Percentiles rank a stretch among this genome's conserved stretches.
These are phyloP conservation scores for Penicillium sp. DNA, from an alignment of 2,329 filamentous ascomycete genomes.

Conservation along the genomic window DNA sequence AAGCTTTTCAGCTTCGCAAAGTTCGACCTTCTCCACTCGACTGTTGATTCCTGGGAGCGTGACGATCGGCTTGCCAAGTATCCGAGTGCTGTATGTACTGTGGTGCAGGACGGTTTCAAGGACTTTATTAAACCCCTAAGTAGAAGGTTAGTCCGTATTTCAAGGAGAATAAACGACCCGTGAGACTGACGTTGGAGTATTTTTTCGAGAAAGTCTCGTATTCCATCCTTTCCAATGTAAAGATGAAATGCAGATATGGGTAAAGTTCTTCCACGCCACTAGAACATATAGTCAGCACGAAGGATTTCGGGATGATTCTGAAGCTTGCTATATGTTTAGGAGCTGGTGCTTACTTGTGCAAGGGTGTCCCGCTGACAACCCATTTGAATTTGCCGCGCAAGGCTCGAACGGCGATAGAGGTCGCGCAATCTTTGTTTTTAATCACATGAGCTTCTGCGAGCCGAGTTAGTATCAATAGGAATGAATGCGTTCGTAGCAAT, in stretches of 20 bases:
- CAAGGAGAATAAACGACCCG: not conserved
- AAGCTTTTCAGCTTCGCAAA: not conserved
- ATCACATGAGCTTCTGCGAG: conserved; percentile 29
- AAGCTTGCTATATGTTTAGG: too few relatives aligned
- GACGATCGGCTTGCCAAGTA: not conserved
- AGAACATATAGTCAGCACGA: not conserved
- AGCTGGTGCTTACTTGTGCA: conserved; percentile 28
- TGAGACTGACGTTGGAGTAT: conserved; percentile 18
- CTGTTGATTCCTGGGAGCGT: not conserved
- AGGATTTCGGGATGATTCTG: not conserved
- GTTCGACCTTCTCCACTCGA: not conserved
- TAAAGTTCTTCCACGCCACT: conserved; percentile 33
- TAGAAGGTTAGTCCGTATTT: not conserved
- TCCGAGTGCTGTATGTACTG: not conserved
- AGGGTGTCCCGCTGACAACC: conserved; percentile 34
- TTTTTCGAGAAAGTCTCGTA: conserved; percentile 21
- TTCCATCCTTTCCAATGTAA: conserved; percentile 21
- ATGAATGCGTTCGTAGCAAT: not conserved
- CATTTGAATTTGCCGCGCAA: conserved; percentile 32
- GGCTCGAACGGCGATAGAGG: conserved; percentile 30
- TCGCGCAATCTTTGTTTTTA: conserved; percentile 29
- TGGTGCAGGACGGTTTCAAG: not conserved
- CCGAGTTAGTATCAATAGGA: not conserved
- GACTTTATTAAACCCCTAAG: not conserved
- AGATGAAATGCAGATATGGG: conserved; percentile 33